phyloP scores from a whole-genome alignment of 2,329 filamentous ascomycete genomes.

The Basipetospora chlamydospora region DNA sequence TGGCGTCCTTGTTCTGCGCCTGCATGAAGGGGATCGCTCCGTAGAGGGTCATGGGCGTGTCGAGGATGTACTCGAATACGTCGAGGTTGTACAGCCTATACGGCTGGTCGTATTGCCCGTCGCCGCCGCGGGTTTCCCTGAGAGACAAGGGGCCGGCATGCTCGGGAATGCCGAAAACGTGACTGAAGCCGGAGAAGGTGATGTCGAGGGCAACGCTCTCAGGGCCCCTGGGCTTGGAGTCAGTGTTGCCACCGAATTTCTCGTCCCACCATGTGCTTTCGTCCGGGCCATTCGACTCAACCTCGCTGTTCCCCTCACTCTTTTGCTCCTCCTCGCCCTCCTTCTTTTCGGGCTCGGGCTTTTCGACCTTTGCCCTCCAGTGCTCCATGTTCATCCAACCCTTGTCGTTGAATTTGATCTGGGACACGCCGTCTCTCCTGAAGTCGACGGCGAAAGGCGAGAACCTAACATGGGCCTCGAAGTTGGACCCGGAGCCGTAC shows the following conservation, averaged over 20 bases:
- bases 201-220: slow-evolving; percentile 89
- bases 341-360: slow-evolving; percentile 32
- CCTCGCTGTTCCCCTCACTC: slow-evolving; percentile 22
- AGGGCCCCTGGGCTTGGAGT: slow-evolving; percentile 86
- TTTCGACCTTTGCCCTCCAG: slow-evolving; percentile 78
- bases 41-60: slow-evolving; percentile 97
- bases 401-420: slow-evolving; percentile 81
- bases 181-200: slow-evolving; percentile 76
- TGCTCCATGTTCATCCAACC: slow-evolving; percentile 89
- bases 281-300: slow-evolving; percentile 38
- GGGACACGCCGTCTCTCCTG: slow-evolving; percentile 63
- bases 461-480: slow-evolving; percentile 73
- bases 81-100: slow-evolving; percentile 94
- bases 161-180: slow-evolving; percentile 89
- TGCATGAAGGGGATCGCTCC: slow-evolving; percentile 98
- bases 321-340: slow-evolving; percentile 33
- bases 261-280: slow-evolving; percentile 98
- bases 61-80: slow-evolving; percentile 93
- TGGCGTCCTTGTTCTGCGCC: slow-evolving; percentile 84
- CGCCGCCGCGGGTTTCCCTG: slow-evolving; percentile 67
- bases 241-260: slow-evolving; percentile 85
- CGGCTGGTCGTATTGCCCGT: slow-evolving; percentile 73
- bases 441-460: slow-evolving; percentile 79
- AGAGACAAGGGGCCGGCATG: slow-evolving; percentile 80
- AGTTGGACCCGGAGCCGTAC: slow-evolving; percentile 62